These are phyloP conservation scores for Adenanthera pavonina DNA, from an alignment of 306 rosid genomes.

Conservation along the genomic window DNA sequence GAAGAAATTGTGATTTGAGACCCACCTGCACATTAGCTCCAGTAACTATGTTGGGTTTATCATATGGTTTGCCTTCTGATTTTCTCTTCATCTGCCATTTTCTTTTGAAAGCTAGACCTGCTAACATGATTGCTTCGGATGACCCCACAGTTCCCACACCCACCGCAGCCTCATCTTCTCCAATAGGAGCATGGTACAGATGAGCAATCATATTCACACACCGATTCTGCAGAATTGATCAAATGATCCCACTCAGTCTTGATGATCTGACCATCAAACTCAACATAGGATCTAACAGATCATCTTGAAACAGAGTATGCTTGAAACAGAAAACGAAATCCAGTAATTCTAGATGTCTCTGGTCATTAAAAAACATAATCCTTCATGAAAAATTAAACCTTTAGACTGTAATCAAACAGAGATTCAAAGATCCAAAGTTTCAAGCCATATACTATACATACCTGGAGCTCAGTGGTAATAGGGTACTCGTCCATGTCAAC, in stretches of 20 bases:
- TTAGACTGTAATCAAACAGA: not conserved
- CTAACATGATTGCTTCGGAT: conserved; percentile 95
- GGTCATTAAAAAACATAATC: not conserved
- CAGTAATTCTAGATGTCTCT: not conserved
- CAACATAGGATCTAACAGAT: not conserved
- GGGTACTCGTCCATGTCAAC: conserved; percentile 98
- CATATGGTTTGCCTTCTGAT: conserved; percentile 70
- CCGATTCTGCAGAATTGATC: conserved; percentile 64
- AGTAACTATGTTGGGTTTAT: conserved; percentile 90
- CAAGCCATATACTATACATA: not conserved
- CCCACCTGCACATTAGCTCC: conserved; percentile 93
- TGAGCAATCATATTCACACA: conserved; percentile 93
- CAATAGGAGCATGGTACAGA: conserved; percentile 75
- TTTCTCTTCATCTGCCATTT: conserved; percentile 85
- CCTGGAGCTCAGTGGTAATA: conserved; percentile 91
- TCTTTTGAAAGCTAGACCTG: conserved; percentile 90
- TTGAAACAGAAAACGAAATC: not conserved
- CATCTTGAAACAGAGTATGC: not conserved
- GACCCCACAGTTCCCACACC: conserved; percentile 97
- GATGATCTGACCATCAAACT: not conserved
- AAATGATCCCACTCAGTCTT: not conserved
- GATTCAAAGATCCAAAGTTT: not conserved
- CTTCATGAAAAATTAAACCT: not conserved
- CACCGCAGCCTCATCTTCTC: conserved; percentile 67
- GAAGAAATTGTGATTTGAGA: conserved; percentile 14